Base-by-base conservation (phyloP, 768 basidiomycete genomes). In the Tulasnella sp. region DNA sequence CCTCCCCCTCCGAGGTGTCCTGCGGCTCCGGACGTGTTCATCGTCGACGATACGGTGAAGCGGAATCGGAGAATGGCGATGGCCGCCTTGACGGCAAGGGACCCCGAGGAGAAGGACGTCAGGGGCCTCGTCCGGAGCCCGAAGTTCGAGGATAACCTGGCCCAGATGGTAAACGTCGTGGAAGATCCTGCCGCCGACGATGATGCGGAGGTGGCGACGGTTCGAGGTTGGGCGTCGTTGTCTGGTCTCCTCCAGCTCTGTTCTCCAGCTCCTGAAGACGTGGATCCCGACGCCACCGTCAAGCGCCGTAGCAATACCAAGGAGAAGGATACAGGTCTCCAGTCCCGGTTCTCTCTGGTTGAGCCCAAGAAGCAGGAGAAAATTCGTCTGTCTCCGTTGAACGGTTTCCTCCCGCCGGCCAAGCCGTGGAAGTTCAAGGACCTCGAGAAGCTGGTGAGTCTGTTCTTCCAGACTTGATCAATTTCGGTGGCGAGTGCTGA, bases 361-460 rank as follows among this genome's bases (percentile, higher is more conserved):
- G 20, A 48, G 48, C 20, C 15, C 48, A 61, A 61, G 57, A 26
- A 10, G n/a, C 26, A 29, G 57, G 57, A 29, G 57, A 61, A 61
- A 7, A 6, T n/a, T 29, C 4, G 4, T 11, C 3, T 32, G 26
- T 29, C 57, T 32, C n/a, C n/a, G 26, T 29, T 7, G 26, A 29
- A 26, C 23, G 9, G 15, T 61, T 26, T 23, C 20, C 3, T 61
- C 57, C 57, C 20, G n/a, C 26, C 48, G 1, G 57, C n/a, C 11
- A 61, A 23, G 57, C 57, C 57, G 29, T 61, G 57, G 57, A 61
- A 61, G 57, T 61, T 61, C 10, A 61, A 61, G 57, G 57, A 61
- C 57, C 57, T 61, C 15, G 57, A 61, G 57, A 61, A 61, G 57
- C 57, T 61, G 57, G 57, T 61, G 26, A 29, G 57, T 29, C 26